Percentiles rank a stretch among this genome's conserved stretches.
Evolutionary conservation across 345 rosid genomes (phyloP).

Genomic region (Rhizophora apiculata): DNA sequence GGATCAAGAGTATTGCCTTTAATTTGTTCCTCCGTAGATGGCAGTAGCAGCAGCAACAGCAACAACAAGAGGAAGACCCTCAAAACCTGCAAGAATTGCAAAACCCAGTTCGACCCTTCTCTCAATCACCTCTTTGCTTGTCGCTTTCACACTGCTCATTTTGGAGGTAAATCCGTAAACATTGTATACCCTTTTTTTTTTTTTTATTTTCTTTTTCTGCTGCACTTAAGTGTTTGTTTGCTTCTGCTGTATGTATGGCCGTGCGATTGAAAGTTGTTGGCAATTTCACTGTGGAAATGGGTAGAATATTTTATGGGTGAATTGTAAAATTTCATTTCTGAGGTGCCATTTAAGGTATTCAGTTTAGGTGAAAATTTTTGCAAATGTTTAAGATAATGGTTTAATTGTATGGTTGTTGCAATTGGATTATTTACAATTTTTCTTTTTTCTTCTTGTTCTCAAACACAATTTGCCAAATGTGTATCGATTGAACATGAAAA

Average conservation of each 20-base stretch:
- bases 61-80: conserved; percentile 11
- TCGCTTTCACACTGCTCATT: conserved; percentile 87
- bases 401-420: too few species aligned
- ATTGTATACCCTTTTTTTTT: neutral
- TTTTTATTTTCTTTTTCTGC: neutral
- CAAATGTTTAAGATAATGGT: too few species aligned
- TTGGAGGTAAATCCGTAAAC: conserved; percentile 55
- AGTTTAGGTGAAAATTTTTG: too few species aligned
- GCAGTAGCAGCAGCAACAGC: conserved; percentile 1
- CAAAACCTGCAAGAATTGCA: conserved; percentile 90
- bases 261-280: too few species aligned
- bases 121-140: conserved; percentile 76
- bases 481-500: too few species aligned
- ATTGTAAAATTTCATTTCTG: too few species aligned
- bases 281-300: too few species aligned
- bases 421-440: too few species aligned
- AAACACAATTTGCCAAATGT: too few species aligned
- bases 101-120: conserved; percentile 80
- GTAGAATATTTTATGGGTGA: too few species aligned
- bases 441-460: too few species aligned
- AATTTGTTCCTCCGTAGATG: conserved; percentile 19
- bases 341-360: too few species aligned
- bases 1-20: neutral
- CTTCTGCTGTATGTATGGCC: neutral
- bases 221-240: neutral